Evolutionary conservation across 768 basidiomycete genomes (phyloP).

Genomic region (Naganishia vaughanmartiniae): DNA sequence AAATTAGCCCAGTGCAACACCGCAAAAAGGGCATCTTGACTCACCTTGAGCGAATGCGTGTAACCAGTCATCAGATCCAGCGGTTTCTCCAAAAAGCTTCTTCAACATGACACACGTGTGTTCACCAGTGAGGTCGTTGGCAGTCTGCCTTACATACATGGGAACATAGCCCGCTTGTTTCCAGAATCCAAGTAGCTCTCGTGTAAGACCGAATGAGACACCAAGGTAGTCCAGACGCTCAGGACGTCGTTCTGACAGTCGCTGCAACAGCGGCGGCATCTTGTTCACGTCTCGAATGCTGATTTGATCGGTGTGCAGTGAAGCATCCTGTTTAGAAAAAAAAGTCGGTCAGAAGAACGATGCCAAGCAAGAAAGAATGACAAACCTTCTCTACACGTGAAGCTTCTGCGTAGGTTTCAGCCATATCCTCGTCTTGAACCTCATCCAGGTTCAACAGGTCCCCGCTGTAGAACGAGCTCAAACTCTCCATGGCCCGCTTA

Average conservation of each 20-base stretch:
- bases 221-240: conserved; percentile 90
- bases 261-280: conserved; percentile 91
- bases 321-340: conserved; percentile 53
- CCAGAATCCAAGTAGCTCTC: conserved; percentile 88
- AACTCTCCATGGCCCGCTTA: conserved; percentile 74
- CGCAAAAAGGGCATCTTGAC: conserved; percentile 21
- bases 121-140: conserved; percentile 93
- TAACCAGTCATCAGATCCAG: conserved; percentile 73
- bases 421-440: conserved; percentile 54
- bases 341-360: background rate
- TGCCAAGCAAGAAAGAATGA: background rate
- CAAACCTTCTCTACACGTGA: conserved; percentile 30
- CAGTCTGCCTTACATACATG: conserved; percentile 86
- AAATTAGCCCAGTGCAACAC: background rate
- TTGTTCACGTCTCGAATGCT: conserved; percentile 66
- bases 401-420: conserved; percentile 64
- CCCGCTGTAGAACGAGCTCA: conserved; percentile 88
- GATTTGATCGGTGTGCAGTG: conserved; percentile 72
- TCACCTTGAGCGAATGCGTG: conserved; percentile 68
- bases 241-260: conserved; percentile 82
- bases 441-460: conserved; percentile 88
- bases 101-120: conserved; percentile 94
- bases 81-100: conserved; percentile 63
- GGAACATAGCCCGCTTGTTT: conserved; percentile 89
- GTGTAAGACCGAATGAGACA: conserved; percentile 91